These are phyloP conservation scores for Lactarius sanguifluus DNA, from an alignment of 768 basidiomycete species.

Conservation along the genomic window DNA sequence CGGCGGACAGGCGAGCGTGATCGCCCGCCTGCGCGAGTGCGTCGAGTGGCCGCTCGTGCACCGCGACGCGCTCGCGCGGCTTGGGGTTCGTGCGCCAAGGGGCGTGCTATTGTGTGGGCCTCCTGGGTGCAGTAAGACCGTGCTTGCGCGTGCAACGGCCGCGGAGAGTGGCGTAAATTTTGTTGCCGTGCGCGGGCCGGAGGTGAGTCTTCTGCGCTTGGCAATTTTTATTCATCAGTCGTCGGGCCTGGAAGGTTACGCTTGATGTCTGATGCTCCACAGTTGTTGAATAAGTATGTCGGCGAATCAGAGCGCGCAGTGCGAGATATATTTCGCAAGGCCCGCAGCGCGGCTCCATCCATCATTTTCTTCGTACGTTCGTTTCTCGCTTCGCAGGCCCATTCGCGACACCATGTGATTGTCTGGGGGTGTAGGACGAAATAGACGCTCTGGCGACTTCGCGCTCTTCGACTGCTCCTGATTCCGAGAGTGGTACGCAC, in stretches of 20 bases:
- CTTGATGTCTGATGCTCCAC: slow-evolving; percentile 13
- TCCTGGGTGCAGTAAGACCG: slow-evolving; percentile 96
- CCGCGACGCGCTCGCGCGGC: slow-evolving; percentile 78
- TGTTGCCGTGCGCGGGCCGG: slow-evolving; percentile 95
- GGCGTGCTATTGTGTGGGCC: slow-evolving; percentile 93
- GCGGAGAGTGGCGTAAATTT: slow-evolving; percentile 95
- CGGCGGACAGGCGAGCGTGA: slow-evolving; percentile 79
- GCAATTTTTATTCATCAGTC: background rate
- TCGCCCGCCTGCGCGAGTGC: slow-evolving; percentile 84
- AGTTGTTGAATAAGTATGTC: slow-evolving; percentile 96
- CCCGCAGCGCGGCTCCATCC: slow-evolving; percentile 89
- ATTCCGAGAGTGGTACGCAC: slow-evolving; percentile 53
- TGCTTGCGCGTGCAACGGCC: slow-evolving; percentile 89
- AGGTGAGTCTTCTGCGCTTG: slow-evolving; percentile 48
- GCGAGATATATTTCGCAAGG: slow-evolving; percentile 93
- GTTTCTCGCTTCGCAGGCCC: background rate
- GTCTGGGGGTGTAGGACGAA: slow-evolving; percentile 71
- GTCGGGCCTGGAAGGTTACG: no score
- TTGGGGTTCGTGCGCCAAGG: slow-evolving; percentile 86
- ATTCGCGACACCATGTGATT: slow-evolving; percentile 5
- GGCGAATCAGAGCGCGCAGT: slow-evolving; percentile 97
- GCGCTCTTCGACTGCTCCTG: slow-evolving; percentile 49
- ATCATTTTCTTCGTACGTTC: slow-evolving; percentile 91
- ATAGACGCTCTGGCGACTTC: slow-evolving; percentile 91
- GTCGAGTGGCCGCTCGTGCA: slow-evolving; percentile 95